Conservation (phyloP, 768 basidiomycete species). For the Pleurotus citrinopileatus region DNA sequence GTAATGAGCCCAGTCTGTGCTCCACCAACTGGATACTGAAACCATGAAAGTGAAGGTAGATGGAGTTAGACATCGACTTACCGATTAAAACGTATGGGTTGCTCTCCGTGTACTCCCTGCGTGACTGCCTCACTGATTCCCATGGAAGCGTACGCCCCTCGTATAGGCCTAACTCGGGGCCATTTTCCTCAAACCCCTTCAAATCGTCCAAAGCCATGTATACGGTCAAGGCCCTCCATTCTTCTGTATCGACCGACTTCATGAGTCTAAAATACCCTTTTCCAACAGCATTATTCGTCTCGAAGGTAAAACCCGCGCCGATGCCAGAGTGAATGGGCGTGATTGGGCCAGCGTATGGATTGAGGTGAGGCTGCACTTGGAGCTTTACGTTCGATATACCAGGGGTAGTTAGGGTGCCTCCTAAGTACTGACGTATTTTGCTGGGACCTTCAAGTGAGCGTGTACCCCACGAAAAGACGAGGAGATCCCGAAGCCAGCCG, state of each 20-base stretch:
- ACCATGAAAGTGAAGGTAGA: neutral
- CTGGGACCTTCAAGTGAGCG: neutral
- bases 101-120: conserved; percentile 32
- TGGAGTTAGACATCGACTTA: conserved; percentile 17
- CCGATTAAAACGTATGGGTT: conserved; percentile 38
- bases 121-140: conserved; percentile 30
- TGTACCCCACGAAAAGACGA: neutral
- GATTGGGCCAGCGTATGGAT: conserved; percentile 15
- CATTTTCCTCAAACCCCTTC: conserved; percentile 31
- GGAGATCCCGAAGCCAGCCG: neutral
- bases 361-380: conserved; percentile 18
- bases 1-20: conserved; percentile 43
- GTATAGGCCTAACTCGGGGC: conserved; percentile 28
- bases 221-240: conserved; percentile 35
- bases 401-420: neutral
- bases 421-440: neutral
- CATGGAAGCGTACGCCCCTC: conserved; percentile 33
- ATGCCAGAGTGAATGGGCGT: neutral
- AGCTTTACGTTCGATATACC: conserved; percentile 18
- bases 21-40: conserved; percentile 31
- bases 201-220: conserved; percentile 29
- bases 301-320: neutral
- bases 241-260: conserved; percentile 12
- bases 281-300: neutral
- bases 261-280: neutral